Evolutionary conservation across 164 flowering plant genomes (phyloP).

Genomic region (Magnolia sinica): DNA sequence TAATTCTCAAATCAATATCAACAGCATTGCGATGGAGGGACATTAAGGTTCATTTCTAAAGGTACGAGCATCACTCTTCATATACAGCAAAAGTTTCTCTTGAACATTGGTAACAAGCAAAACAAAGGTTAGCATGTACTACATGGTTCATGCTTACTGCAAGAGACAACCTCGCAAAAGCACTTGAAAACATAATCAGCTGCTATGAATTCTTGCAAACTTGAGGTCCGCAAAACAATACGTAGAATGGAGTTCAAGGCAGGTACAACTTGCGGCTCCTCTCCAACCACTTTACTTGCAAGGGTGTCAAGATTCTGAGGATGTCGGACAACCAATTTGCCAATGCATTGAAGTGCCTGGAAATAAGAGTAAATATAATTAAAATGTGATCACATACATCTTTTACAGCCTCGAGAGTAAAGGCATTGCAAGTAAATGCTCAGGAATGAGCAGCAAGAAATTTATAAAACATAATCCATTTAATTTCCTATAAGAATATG

Average conservation of each 20-base stretch:
- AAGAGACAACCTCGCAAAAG: slow-evolving; percentile 75
- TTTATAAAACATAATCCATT: no score
- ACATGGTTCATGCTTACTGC: background rate
- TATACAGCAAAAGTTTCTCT: background rate
- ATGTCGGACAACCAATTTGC: slow-evolving; percentile 68
- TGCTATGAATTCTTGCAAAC: slow-evolving; percentile 71
- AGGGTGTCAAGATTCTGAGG: slow-evolving; percentile 67
- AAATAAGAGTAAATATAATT: background rate
- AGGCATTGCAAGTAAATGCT: background rate
- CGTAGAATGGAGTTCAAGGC: slow-evolving; percentile 86
- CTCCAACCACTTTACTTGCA: slow-evolving; percentile 80
- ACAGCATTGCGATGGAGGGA: background rate
- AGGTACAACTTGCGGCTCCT: slow-evolving; percentile 72
- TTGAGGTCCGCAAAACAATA: slow-evolving; percentile 69
- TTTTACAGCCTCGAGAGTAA: no score
- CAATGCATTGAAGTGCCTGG: slow-evolving; percentile 83
- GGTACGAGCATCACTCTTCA: background rate
- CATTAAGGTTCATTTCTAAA: background rate
- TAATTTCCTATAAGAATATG: no score
- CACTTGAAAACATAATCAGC: slow-evolving; percentile 84
- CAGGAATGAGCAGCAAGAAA: background rate
- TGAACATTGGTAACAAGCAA: background rate
- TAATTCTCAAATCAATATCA: background rate
- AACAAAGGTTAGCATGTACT: background rate
- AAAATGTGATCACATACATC: no score